Base-by-base conservation (phyloP, 306 rosid genomes). In the Vigna reflexopilosa region DNA sequence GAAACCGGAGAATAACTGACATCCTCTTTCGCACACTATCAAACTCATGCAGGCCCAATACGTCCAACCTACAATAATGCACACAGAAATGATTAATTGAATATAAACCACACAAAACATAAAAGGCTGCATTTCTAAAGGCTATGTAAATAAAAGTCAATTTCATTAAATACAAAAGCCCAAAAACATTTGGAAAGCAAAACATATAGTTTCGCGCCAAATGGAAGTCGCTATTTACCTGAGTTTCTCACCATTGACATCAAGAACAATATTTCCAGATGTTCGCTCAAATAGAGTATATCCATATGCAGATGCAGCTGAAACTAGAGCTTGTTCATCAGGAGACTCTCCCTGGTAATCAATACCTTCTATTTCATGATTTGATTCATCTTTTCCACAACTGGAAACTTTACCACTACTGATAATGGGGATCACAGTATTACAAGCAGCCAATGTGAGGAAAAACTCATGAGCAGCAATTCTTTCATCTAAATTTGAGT, bases 271-370 rank as follows among this genome's bases (percentile, higher is more conserved):
- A 72, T 93, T 93, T 57, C 94, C 96, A 5, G 96, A 89, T 52
- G 98, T 91, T 80, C 96, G 86, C 89, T 93, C 96, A 63, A 85
- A 86, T 67, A 93, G 96, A 47, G 93, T 90, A 76, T 86, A 93
- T 58, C 96, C 93, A 85, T 93, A 91, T 26, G 93, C 90, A 70
- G 89, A 86, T 55, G 98, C 94, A 14, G 98, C 98, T 54, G 89
- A 73, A 86, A 90, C 98, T 65, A 93, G 78, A 6, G 96, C 96
- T 80, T 90, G 96, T 75, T 93, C 98, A 40, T 93, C 98, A 52
- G 98, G 98, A 73, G 98, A 93, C 79, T 93, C 98, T 59, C 98
- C 98, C 77, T 93, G 98, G 86, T 93, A 93, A 73, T 81, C 81
- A 76, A 91, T 86, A 51, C 81, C n/a, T 68, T 67, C 71, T 45